Conservation (phyloP, 805 yeast species). For the Lachancea quebecensis region DNA sequence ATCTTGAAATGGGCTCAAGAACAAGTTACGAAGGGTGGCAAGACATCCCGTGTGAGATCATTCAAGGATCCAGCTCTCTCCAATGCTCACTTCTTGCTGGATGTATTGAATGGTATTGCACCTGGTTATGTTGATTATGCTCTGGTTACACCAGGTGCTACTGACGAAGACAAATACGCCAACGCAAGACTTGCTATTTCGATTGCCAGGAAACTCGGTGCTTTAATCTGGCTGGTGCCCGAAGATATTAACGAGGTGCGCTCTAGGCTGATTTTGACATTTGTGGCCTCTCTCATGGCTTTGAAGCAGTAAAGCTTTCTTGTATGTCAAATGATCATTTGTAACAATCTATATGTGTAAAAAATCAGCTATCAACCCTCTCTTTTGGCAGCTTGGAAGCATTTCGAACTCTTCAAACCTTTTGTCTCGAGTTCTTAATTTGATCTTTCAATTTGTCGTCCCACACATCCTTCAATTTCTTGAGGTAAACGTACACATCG, state of each 20-base stretch:
- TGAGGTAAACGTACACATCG: slow-evolving; percentile 61
- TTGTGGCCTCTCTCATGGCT: slow-evolving; percentile 92
- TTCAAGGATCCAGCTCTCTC: slow-evolving; percentile 77
- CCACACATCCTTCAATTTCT: slow-evolving; percentile 58
- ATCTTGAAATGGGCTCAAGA: slow-evolving; percentile 92
- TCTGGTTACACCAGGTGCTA: slow-evolving; percentile 70
- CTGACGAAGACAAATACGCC: slow-evolving; percentile 83
- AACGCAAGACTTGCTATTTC: slow-evolving; percentile 97
- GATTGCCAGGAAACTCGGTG: slow-evolving; percentile 96
- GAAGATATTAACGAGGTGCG: slow-evolving; percentile 97
- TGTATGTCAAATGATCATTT: not conserved
- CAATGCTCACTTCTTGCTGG: slow-evolving; percentile 75
- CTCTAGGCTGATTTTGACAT: slow-evolving; percentile 85
- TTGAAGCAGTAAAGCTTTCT: slow-evolving; percentile 32
- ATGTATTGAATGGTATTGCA: slow-evolving; percentile 84
- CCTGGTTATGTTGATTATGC: slow-evolving; percentile 98
- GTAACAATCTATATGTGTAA: not conserved
- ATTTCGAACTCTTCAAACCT: slow-evolving; percentile 4
- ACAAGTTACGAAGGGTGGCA: slow-evolving; percentile 81
- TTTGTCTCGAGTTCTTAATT: slow-evolving; percentile 45
- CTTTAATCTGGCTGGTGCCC: slow-evolving; percentile 98
- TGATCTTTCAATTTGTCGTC: slow-evolving; percentile 68
- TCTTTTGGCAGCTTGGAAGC: not conserved
- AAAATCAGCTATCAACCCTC: not conserved
- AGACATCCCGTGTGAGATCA: slow-evolving; percentile 62